phyloP scores from a whole-genome alignment of 2,329 filamentous ascomycete genomes.

The Colletotrichum liaoningense region DNA sequence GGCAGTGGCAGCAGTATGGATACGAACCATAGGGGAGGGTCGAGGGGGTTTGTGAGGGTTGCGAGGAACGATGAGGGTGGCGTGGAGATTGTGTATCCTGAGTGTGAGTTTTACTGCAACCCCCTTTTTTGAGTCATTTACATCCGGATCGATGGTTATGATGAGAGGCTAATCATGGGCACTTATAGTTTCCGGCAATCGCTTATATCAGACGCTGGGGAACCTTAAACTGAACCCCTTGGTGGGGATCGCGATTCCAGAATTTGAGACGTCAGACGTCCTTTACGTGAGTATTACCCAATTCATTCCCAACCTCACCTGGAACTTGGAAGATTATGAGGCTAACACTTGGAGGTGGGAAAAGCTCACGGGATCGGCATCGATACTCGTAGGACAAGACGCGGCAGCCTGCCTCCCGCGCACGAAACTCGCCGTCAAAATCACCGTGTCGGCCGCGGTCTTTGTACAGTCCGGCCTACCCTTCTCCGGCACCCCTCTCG shows the following conservation, averaged over 20 bases:
- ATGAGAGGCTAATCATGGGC: not conserved
- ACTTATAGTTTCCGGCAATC: slow-evolving; percentile 75
- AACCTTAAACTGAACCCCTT: slow-evolving; percentile 76
- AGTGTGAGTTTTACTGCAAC: slow-evolving; percentile 60
- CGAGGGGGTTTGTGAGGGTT: slow-evolving; percentile 78
- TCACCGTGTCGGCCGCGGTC: slow-evolving; percentile 70
- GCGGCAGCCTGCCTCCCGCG: slow-evolving; percentile 73
- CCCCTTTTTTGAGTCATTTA: not conserved
- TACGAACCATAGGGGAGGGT: slow-evolving; percentile 83
- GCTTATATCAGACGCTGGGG: slow-evolving; percentile 85
- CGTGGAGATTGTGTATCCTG: slow-evolving; percentile 76
- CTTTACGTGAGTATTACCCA: slow-evolving; percentile 63
- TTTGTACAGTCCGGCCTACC: slow-evolving; percentile 74
- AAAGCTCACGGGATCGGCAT: slow-evolving; percentile 71
- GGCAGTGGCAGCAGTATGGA: slow-evolving; percentile 75
- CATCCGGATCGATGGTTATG: not conserved
- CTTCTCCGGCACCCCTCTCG: slow-evolving; percentile 71
- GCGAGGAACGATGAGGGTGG: slow-evolving; percentile 63
- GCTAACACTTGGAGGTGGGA: not conserved
- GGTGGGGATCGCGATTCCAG: slow-evolving; percentile 78
- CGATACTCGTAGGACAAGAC: slow-evolving; percentile 72
- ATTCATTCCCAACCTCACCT: too few species aligned
- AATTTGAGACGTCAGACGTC: slow-evolving; percentile 78
- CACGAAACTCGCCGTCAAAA: slow-evolving; percentile 78
- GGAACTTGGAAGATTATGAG: too few species aligned